These are phyloP conservation scores for Saccharomycopsis vini DNA, from an alignment of 805 yeast genomes.

Conservation along the genomic window DNA sequence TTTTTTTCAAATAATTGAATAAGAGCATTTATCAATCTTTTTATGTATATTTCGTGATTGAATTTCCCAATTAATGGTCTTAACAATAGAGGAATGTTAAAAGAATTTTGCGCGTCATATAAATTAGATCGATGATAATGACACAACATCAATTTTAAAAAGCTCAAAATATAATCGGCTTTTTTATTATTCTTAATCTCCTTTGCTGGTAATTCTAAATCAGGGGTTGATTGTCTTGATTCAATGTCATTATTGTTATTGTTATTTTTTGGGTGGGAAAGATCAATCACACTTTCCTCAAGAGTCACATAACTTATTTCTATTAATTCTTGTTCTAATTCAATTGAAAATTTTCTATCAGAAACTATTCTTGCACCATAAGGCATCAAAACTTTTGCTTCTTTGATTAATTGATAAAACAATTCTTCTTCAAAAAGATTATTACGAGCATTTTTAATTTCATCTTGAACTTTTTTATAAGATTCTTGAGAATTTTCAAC, in stretches of 20 bases:
- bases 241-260: constrained; percentile 26
- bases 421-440: constrained; percentile 84
- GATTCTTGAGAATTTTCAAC: too few relatives aligned
- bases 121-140: constrained; percentile 44
- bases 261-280: constrained; percentile 9
- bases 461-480: constrained; percentile 33
- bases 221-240: constrained; percentile 28
- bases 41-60: constrained; percentile 40
- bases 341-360: constrained; percentile 55
- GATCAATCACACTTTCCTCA: not conserved
- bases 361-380: constrained; percentile 59
- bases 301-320: constrained; percentile 58
- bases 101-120: too few relatives aligned
- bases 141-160: constrained; percentile 53
- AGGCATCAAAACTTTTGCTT: constrained; percentile 60
- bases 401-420: constrained; percentile 67
- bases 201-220: constrained; percentile 25
- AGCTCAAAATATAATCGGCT: constrained; percentile 47
- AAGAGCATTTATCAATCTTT: constrained; percentile 15
- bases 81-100: constrained; percentile 39
- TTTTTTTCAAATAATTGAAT: constrained; percentile 6
- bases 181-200: constrained; percentile 28
- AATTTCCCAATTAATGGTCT: constrained; percentile 52
- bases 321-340: constrained; percentile 53
- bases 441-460: constrained; percentile 59